Base-by-base conservation (phyloP, 1,284 basidiomycete species). In the Spongispora temasekensis region DNA sequence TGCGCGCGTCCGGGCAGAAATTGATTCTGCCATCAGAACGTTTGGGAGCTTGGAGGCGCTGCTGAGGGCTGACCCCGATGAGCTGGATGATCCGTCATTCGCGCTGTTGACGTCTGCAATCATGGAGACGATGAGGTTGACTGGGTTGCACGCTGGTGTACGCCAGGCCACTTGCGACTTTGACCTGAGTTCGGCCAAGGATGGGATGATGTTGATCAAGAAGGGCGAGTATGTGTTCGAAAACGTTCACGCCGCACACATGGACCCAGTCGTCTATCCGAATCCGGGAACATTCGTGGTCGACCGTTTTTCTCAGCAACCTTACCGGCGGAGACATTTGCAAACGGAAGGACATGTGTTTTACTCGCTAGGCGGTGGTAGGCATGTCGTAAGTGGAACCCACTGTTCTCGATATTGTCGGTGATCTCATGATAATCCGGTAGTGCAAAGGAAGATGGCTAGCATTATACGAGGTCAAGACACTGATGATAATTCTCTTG, bases 381-480 rank as follows among this genome's bases (percentile, higher is more conserved):
- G 57, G 7, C 69, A 71, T 50, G 23, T 62, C 28, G 69, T 73
- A 42, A 53, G 69, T 55, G 6, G n/a, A 0, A 1, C 3, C 37
- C 23, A 53, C 52, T 50, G 3, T 40, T 53, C 53, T 28, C 13
- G n/a, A 8, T 6, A 10, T 15, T n/a, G 15, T n/a, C 17, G 13
- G 28, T 7, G 5, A 1, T 2, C 2, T 57, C 17, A 50, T 55
- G 2, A 67, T 12, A 13, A n/a, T 27, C 1, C 21, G 1, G 2
- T 9, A 73, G 69, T 71, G 70, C 58, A 71, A 72, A 21, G 69
- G 69, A 10, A 59, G 68, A 42, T 70, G 70, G 66, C 23, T 73
- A 6, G 64, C 69, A 1, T 17, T 70, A 7, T 71, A 72, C 55
- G 60, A 68, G 25, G 61, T 73, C 5, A 71, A 72, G 48, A 42